These are phyloP conservation scores for Cercospora citrullina DNA, from an alignment of 2,329 filamentous ascomycete species.

Conservation along the genomic window DNA sequence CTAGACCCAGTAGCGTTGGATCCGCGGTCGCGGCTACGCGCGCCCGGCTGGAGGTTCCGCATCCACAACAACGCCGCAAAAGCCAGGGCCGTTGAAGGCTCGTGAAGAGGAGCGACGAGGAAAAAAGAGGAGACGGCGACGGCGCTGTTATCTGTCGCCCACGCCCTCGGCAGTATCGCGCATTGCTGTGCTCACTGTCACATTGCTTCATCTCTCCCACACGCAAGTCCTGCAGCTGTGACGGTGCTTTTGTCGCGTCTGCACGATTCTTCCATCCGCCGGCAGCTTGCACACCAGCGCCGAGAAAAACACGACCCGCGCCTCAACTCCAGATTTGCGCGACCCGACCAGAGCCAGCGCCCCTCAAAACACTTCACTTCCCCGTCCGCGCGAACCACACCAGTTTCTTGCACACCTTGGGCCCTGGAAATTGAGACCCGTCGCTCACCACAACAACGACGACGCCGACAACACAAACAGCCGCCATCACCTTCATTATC, in stretches of 20 bases:
- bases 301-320: not conserved
- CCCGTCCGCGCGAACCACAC: not conserved
- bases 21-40: not conserved
- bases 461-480: not conserved
- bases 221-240: not conserved
- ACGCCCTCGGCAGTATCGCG: not conserved
- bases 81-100: not conserved
- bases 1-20: not conserved
- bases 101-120: not conserved
- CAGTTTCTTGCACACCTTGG: not conserved
- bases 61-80: not conserved
- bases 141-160: not conserved
- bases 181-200: not conserved
- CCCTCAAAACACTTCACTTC: not conserved
- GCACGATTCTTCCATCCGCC: not conserved
- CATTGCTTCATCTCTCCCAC: not conserved
- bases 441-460: not conserved
- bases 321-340: not conserved
- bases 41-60: not conserved
- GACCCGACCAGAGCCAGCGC: not conserved
- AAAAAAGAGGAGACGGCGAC: not conserved
- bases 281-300: not conserved
- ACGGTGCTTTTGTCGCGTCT: not conserved
- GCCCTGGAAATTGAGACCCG: not conserved
- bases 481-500: not conserved